Percentiles rank a stretch among this genome's conserved stretches.
These are phyloP conservation scores for Omphalea diandra DNA, from an alignment of 441 rosid genomes.

Conservation along the genomic window DNA sequence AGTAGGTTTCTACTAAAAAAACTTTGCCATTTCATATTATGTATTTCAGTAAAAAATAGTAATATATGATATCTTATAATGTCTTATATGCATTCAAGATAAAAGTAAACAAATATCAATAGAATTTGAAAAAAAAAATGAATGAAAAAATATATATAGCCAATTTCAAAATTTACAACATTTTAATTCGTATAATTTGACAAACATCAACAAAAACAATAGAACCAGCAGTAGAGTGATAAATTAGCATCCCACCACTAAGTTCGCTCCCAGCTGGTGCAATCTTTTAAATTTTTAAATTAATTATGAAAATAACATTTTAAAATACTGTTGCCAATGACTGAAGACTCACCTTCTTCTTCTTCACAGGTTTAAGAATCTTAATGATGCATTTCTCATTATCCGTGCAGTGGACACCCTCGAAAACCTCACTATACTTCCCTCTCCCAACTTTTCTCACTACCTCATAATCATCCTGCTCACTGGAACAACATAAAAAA, in stretches of 20 bases:
- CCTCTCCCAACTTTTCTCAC: constrained; percentile 97
- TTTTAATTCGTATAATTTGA: not conserved
- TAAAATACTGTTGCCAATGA: not conserved
- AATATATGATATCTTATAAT: not conserved
- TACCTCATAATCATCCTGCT: constrained; percentile 97
- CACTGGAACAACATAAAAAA: constrained; percentile 44
- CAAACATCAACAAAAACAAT: not conserved
- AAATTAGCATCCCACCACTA: not conserved
- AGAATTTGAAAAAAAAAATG: not conserved
- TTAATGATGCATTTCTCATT: constrained; percentile 85
- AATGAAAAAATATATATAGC: not conserved
- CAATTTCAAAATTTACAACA: not conserved
- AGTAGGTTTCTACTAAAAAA: no score
- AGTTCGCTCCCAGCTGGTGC: not conserved
- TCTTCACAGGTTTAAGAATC: constrained; percentile 97
- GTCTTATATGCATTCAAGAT: not conserved
- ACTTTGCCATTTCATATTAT: no score
- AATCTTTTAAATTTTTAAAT: no score
- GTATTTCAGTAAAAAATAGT: not conserved
- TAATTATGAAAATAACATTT: no score
- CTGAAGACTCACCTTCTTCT: constrained; percentile 79
- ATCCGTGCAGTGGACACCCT: constrained; percentile 80
- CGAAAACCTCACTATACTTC: constrained; percentile 96
- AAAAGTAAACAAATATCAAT: not conserved
- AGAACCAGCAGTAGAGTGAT: not conserved